Evolutionary conservation across 2,329 filamentous ascomycete species (phyloP).

Genomic region (Alternaria incomplexa): DNA sequence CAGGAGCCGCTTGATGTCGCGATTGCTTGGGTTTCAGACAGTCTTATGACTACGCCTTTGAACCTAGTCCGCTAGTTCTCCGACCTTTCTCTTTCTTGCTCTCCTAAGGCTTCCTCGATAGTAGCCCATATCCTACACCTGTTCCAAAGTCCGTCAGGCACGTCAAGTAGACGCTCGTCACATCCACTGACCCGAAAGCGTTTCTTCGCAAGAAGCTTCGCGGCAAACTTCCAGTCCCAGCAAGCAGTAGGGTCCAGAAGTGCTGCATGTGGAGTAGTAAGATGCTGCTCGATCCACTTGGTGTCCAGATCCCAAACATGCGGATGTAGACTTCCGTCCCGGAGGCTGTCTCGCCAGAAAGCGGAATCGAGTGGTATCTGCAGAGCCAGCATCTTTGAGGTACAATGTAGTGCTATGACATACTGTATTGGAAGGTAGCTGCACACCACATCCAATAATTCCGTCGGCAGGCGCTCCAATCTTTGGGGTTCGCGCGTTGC

Average conservation of each 20-base stretch:
- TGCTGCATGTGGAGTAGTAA: not conserved
- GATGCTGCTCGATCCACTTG: conserved; percentile 10
- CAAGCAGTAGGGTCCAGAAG: not conserved
- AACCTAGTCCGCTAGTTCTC: not conserved
- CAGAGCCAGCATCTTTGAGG: conserved; percentile 22
- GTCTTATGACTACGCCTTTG: not conserved
- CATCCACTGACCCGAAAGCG: conserved; percentile 14
- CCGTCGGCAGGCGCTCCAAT: conserved; percentile 24
- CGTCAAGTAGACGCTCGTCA: conserved; percentile 14
- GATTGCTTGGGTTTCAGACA: not conserved
- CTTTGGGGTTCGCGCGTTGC: not conserved
- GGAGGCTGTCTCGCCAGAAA: conserved; percentile 34
- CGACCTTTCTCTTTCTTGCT: not conserved
- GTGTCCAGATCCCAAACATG: conserved; percentile 35
- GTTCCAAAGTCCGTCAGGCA: conserved; percentile 33
- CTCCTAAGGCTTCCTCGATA: conserved; percentile 20
- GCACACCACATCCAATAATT: conserved; percentile 25
- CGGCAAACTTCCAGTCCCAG: conserved; percentile 27
- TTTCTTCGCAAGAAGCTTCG: conserved; percentile 20
- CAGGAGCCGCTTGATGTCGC: not conserved
- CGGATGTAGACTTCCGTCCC: conserved; percentile 24
- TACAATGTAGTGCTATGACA: conserved; percentile 24
- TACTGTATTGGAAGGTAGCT: conserved; percentile 19
- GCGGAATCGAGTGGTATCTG: conserved; percentile 28
- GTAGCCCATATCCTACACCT: conserved; percentile 35